Conservation (phyloP, 2,329 filamentous ascomycete genomes). For the Drechslerella coelobrocha region DNA sequence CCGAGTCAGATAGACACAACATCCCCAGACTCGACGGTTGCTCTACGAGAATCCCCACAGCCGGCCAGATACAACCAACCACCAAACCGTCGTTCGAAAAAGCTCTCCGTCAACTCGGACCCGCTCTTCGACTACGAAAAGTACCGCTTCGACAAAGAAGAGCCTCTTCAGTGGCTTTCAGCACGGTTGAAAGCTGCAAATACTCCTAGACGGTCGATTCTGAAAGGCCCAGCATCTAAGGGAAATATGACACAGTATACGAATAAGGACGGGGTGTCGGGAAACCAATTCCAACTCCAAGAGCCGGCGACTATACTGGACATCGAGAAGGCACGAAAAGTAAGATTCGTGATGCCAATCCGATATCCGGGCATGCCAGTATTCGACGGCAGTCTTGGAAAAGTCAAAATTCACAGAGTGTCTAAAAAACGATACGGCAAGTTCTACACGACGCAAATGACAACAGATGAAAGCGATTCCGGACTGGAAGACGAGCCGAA, state of each 20-base stretch:
- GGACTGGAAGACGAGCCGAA: neutral
- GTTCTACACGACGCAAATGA: no score
- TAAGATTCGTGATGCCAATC: slow-evolving; percentile 25
- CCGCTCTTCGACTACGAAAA: neutral
- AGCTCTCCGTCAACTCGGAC: neutral
- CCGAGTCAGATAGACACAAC: no score
- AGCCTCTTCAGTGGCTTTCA: neutral
- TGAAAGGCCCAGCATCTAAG: neutral
- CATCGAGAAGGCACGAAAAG: neutral
- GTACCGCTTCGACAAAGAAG: neutral
- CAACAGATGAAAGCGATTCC: neutral
- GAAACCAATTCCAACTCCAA: neutral
- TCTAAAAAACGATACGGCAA: no score
- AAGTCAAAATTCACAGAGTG: no score
- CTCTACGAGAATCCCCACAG: no score
- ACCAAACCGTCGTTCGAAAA: no score
- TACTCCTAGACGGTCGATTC: neutral
- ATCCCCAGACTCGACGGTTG: no score
- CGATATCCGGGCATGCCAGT: slow-evolving; percentile 14
- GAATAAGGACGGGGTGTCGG: neutral
- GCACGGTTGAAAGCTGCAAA: neutral
- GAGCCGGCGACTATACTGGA: neutral
- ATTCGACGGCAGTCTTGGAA: no score
- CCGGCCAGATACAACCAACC: no score
- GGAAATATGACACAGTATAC: neutral